Evolutionary conservation across 73 alveolate species (phyloP), one percentile per base, ranked within the genome.

Genomic region (Effrenium voratum): DNA sequence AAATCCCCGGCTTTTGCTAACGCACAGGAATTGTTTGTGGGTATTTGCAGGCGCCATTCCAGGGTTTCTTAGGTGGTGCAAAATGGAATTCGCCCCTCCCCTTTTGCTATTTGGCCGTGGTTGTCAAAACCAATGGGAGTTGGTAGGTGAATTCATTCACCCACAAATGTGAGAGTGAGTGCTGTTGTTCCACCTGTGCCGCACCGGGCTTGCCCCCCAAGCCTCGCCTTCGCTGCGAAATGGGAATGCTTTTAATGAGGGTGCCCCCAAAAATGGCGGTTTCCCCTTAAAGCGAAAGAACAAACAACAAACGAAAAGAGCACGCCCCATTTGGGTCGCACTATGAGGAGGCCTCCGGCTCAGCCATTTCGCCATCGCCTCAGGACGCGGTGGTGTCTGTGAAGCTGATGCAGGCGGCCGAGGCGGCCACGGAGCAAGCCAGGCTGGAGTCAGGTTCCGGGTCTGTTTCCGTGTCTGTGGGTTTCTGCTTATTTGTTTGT

Each of bases 381-480:
- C 76, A 82, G 92, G 92, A 82, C 49, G 92, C 72, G 34, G 75
- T 47, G 28, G 92, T 82, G 5, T 82, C 92, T 13, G 41, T 22
- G 46, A 59, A 82, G 50, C 92, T 82, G 38, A 82, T 82, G 73
- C 75, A 19, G n/a, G 46, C 47, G 36, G 92, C 92, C 2, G 76
- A 82, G 60, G 49, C 72, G 13, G 92, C 92, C 19, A 73, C 52
- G 16, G 75, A 22, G 12, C 38, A 73, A 50, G 92, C 92, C 19
- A 82, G 92, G 92, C 92, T 12, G 13, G 86, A 4, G 81, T 70
- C 22, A n/a, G n/a, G n/a, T 70, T 70, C 36, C 6, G 44, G 13
- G 26, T 32, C 81, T 6, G 13, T n/a, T 70, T 26, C 81, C 46
- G 26, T 34, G 2, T 32, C 26, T 2, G 13, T 32, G 44, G 81